Base-by-base conservation (phyloP, 2,329 filamentous ascomycete species). In the Polytolypa hystricis region DNA sequence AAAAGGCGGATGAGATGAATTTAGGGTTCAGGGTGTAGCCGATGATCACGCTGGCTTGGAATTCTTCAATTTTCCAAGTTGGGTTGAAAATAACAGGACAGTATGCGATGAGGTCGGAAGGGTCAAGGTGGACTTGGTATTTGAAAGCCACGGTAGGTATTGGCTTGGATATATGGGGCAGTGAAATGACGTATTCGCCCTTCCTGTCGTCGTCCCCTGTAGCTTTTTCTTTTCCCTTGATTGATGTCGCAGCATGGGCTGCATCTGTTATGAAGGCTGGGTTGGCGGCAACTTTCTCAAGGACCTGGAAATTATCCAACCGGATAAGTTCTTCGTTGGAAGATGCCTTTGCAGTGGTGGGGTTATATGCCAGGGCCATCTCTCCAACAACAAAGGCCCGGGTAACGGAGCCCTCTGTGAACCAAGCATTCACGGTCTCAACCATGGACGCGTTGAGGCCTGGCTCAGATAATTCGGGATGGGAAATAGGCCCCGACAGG, bases 261-360 rank as follows among this genome's bases (percentile, higher is more conserved):
- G 73, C 67, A 47, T 85, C 81, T 20, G 79, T 76, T 35, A 96
- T 78, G 60, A 96, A 93, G 39, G 86, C 83, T 29, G 85, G 84
- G 56, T 98, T 98, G 1, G 87, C 86, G 0, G 86, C 87, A 39
- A 98, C 87, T 51, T 84, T 86, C 51, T 96, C 91, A 4, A 98
- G 71, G n/a, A 74, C 72, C 7, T 79, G 64, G 55, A 93, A 94
- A 55, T 94, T 91, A 51, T 93, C 84, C 41, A 98, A 74, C 14
- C 84, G 79, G 46, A 96, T 80, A 2, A 67, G 79, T 50, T 87
- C 73, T 2, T 57, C 61, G 15, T 64, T 64, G 36, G 61, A 57
- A 15, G 59, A 53, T 10, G 56, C 35, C 16, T 48, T 50, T 12
- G 26, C 62, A 38, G 63, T 38, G 37, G 48, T 30, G 25, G 53